These are phyloP conservation scores for Salix brachista DNA, from an alignment of 345 rosid species.

Conservation along the genomic window DNA sequence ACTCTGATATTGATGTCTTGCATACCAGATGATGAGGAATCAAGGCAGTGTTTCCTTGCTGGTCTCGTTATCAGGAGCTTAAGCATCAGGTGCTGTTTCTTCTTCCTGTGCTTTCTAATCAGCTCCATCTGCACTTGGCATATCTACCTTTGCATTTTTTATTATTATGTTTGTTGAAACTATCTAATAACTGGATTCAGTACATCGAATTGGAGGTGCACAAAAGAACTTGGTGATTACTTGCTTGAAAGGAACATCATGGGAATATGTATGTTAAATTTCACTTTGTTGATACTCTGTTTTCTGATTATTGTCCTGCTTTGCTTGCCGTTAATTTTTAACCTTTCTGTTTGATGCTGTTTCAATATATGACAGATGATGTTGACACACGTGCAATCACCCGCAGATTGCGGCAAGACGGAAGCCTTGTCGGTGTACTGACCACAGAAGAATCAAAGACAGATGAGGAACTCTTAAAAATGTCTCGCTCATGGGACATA, in stretches of 20 bases:
- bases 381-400: slow-evolving; percentile 96
- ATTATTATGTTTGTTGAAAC: background rate
- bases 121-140: background rate
- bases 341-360: slow-evolving; percentile 6
- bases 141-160: background rate
- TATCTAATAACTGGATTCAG: slow-evolving; percentile 32
- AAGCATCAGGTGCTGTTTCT: slow-evolving; percentile 51
- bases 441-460: slow-evolving; percentile 77
- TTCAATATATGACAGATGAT: slow-evolving; percentile 52
- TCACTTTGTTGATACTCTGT: background rate
- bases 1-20: slow-evolving; percentile 11
- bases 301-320: background rate
- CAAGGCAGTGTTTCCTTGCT: slow-evolving; percentile 74
- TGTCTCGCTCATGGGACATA: slow-evolving; percentile 90
- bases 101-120: background rate
- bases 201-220: slow-evolving; percentile 92
- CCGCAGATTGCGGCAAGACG: slow-evolving; percentile 85
- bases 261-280: slow-evolving; percentile 68
- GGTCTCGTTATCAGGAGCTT: slow-evolving; percentile 87
- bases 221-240: slow-evolving; percentile 70
- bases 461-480: slow-evolving; percentile 70
- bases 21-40: slow-evolving; percentile 83
- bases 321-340: background rate
- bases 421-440: slow-evolving; percentile 91
- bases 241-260: slow-evolving; percentile 80